These are phyloP conservation scores for Plasmodium ovale DNA, from an alignment of 169 alveolate species.

Conservation along the genomic window DNA sequence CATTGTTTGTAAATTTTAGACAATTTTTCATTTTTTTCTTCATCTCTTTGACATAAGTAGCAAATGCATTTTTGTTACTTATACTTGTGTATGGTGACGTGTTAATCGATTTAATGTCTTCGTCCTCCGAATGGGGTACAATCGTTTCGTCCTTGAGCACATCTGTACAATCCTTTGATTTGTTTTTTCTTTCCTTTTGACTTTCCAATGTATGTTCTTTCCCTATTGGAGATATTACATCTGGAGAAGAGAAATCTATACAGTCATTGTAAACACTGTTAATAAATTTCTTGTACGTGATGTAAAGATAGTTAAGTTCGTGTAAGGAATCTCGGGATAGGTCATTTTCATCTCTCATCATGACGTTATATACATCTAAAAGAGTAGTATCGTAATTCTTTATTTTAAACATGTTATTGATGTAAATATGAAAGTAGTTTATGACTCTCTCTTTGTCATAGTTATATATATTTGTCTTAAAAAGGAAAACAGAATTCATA, in stretches of 20 bases:
- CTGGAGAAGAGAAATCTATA: background rate
- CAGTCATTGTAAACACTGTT: constrained; percentile 17
- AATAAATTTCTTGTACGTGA: constrained; percentile 31
- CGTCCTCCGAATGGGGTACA: too few species aligned
- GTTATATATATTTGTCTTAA: constrained; percentile 46
- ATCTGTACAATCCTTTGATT: background rate
- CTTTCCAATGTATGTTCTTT: too few species aligned
- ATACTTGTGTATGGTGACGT: constrained; percentile 7
- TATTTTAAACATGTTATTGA: constrained; percentile 29
- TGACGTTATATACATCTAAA: constrained; percentile 19
- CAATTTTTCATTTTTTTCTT: constrained; percentile 28
- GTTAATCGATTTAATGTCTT: constrained; percentile 17
- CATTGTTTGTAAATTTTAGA: background rate
- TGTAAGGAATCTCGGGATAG: background rate
- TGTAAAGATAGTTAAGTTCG: constrained; percentile 24
- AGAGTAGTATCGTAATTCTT: constrained; percentile 37
- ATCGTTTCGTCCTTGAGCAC: background rate
- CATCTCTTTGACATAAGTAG: constrained; percentile 10
- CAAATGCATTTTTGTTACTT: background rate
- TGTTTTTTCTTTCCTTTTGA: background rate
- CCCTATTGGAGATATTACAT: background rate
- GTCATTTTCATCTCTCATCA: constrained; percentile 16
- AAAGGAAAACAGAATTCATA: constrained; percentile 22
- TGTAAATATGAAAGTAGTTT: constrained; percentile 18
- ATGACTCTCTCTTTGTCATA: constrained; percentile 1